Evolutionary conservation across 257 asterid species (phyloP), one percentile per base, ranked within the genome.

Genomic region (Rehmannia glutinosa): DNA sequence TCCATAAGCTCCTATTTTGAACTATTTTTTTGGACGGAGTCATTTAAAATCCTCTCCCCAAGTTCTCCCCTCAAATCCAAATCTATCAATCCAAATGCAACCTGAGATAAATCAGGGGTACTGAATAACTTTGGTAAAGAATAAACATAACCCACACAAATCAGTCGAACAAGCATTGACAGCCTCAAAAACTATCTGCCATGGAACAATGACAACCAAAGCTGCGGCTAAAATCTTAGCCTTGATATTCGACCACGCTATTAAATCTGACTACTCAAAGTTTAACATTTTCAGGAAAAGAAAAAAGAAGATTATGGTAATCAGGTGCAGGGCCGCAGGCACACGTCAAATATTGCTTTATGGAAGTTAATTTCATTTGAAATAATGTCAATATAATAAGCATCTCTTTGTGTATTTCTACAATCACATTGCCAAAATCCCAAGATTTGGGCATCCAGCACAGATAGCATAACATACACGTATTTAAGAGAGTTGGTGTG

Each of bases 111-210:
- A 60, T 57, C 23, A 43, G 15, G 20, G 43, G 11, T 41, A 49
- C n/a, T n/a, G 56, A 41, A 5, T 10, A 8, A 28, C 52, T 56
- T 51, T 47, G 50, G 27, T 24, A 25, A 45, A 66, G 43, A 36
- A 51, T 36, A 51, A 6, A 24, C n/a, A 54, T 50, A 60, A 30
- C 56, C 54, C 42, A 68, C 42, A 68, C 33, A 28, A 71, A 52
- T 46, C 24, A 39, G 64, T 19, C 8, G 28, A 49, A 66, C 16
- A 32, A 41, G 70, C 46, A 56, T 49, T 7, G 27, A 8, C 25
- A 52, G 51, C 73, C 39, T 55, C 61, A 77, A 49, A 77, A 49
- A 77, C 51, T 50, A 64, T 50, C 63, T 33, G 59, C 42, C 10
- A 64, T 4, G 7, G 19, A 47, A 38, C 35, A 20, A 45, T 23